Percentiles rank a stretch among this genome's conserved stretches.
phyloP scores from a whole-genome alignment of 306 rosid genomes.

The Vigna angularis region DNA sequence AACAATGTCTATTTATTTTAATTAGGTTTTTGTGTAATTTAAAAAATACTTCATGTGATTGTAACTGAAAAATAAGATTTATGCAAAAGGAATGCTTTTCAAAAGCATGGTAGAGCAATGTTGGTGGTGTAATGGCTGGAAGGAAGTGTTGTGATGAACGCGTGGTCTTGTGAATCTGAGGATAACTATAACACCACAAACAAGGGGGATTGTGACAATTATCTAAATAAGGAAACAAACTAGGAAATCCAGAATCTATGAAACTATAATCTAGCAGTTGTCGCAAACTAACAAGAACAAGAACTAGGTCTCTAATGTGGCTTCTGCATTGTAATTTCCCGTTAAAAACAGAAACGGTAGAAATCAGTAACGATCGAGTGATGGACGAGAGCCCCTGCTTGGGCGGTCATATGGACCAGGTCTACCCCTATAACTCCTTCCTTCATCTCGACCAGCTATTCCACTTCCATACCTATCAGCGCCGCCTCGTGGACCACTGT shows the following conservation, averaged over 20 bases:
- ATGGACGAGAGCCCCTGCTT: slow-evolving; percentile 65
- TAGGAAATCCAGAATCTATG: slow-evolving; percentile 32
- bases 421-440: slow-evolving; percentile 76
- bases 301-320: slow-evolving; percentile 40
- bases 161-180: too few relatives aligned
- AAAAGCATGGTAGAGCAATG: too few relatives aligned
- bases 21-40: too few relatives aligned
- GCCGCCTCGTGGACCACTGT: slow-evolving; percentile 68
- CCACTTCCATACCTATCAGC: slow-evolving; percentile 73
- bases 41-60: too few relatives aligned
- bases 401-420: slow-evolving; percentile 90
- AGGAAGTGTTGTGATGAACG: too few relatives aligned
- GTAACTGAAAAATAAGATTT: too few relatives aligned
- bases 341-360: neutral
- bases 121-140: too few relatives aligned
- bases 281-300: slow-evolving; percentile 22
- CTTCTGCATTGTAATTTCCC: slow-evolving; percentile 2
- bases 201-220: neutral
- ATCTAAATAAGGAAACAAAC: slow-evolving; percentile 20
- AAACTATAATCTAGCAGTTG: slow-evolving; percentile 43
- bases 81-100: too few relatives aligned
- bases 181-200: neutral
- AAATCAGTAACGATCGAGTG: slow-evolving; percentile 77
- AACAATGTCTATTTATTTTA: too few relatives aligned
- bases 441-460: slow-evolving; percentile 70